Evolutionary conservation across 2,329 filamentous ascomycete species (phyloP).

Genomic region (Metarhizium brunneum): DNA sequence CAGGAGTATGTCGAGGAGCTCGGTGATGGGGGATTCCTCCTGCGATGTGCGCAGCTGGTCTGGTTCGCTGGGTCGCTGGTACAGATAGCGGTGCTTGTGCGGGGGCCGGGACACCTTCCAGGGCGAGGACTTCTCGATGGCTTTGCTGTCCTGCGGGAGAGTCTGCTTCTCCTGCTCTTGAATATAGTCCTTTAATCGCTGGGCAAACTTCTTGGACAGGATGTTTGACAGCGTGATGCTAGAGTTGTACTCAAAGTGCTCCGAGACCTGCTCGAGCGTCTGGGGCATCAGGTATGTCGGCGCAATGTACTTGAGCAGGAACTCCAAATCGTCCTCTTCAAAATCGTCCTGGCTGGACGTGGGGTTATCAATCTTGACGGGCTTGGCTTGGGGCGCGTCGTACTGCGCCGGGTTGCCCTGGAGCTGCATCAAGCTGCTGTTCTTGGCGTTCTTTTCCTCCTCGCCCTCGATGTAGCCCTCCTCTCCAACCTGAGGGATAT

Average conservation of each 20-base stretch:
- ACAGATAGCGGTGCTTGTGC: constrained; percentile 91
- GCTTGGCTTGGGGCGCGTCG: constrained; percentile 63
- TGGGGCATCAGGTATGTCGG: constrained; percentile 89
- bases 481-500: constrained; percentile 91
- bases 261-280: constrained; percentile 71
- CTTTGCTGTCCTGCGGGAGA: constrained; percentile 36
- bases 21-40: constrained; percentile 54
- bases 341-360: constrained; percentile 46
- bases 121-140: constrained; percentile 47
- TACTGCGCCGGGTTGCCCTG: constrained; percentile 87
- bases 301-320: constrained; percentile 81
- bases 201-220: constrained; percentile 67
- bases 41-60: constrained; percentile 24
- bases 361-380: constrained; percentile 35
- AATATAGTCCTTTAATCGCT: constrained; percentile 61
- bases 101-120: constrained; percentile 81
- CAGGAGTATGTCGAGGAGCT: constrained; percentile 72
- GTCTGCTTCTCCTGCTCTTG: constrained; percentile 49
- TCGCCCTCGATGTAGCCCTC: constrained; percentile 82
- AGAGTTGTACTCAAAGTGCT: constrained; percentile 73
- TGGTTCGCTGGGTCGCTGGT: constrained; percentile 49
- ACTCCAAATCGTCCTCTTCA: constrained; percentile 74
- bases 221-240: constrained; percentile 76
- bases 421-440: constrained; percentile 85
- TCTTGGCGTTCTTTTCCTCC: constrained; percentile 79